These are phyloP conservation scores for Fusarium guadeloupense DNA, from an alignment of 2,329 filamentous ascomycete genomes.

Conservation along the genomic window DNA sequence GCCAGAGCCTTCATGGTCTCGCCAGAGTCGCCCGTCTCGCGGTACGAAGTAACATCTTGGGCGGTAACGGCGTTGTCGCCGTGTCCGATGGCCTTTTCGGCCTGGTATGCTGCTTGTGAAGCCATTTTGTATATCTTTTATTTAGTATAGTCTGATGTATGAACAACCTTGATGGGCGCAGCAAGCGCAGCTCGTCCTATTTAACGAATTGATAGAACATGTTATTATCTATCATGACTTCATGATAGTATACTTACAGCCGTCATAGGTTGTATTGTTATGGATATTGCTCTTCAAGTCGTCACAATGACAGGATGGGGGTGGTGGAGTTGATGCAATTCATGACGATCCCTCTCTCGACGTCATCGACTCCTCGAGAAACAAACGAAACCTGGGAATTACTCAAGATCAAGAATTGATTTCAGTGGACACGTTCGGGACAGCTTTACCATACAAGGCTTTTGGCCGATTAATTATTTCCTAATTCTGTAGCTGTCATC, in stretches of 20 bases:
- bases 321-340: slow-evolving; percentile 25
- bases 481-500: slow-evolving; percentile 24
- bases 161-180: neutral
- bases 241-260: slow-evolving; percentile 3
- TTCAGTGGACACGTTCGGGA: slow-evolving; percentile 9
- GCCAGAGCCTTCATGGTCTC: slow-evolving; percentile 81
- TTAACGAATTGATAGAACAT: neutral
- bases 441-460: slow-evolving; percentile 5
- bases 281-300: neutral
- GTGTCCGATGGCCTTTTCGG: slow-evolving; percentile 75
- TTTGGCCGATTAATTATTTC: slow-evolving; percentile 10
- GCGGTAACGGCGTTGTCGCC: slow-evolving; percentile 69
- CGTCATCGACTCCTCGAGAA: slow-evolving; percentile 33
- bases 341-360: slow-evolving; percentile 30
- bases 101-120: slow-evolving; percentile 71
- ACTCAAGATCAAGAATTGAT: neutral
- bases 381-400: neutral
- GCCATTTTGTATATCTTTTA: slow-evolving; percentile 21
- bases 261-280: slow-evolving; percentile 14
- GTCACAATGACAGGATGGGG: slow-evolving; percentile 20
- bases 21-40: slow-evolving; percentile 54
- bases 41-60: slow-evolving; percentile 75
- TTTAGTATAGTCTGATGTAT: neutral
- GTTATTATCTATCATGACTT: slow-evolving; percentile 1
- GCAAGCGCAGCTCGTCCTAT: slow-evolving; percentile 1